phyloP scores from a whole-genome alignment of 2,329 filamentous ascomycete genomes.

The Exophiala dermatitidis region DNA sequence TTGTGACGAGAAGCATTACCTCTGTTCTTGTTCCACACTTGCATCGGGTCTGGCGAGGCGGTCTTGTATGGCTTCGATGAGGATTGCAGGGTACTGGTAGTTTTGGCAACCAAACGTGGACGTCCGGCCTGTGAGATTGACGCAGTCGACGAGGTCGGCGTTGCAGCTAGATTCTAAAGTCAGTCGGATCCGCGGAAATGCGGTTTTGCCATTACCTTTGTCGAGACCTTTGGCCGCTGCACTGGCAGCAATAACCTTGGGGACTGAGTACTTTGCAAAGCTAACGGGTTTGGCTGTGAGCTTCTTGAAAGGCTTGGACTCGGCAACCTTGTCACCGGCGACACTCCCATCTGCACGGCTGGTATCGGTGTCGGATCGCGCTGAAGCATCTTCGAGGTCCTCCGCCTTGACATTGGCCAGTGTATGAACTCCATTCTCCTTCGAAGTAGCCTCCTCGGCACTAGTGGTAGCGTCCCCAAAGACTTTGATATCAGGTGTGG shows the following conservation, averaged over 20 bases:
- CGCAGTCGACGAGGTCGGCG: constrained; percentile 34
- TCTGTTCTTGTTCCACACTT: constrained; percentile 64
- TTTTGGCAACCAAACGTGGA: constrained; percentile 58
- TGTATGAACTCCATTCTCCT: constrained; percentile 35
- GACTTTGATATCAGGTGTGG: constrained; percentile 40
- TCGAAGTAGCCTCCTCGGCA: constrained; percentile 44
- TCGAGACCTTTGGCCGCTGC: constrained; percentile 47
- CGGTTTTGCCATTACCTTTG: constrained; percentile 40
- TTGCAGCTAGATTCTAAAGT: constrained; percentile 28
- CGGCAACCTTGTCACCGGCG: constrained; percentile 36
- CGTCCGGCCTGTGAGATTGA: constrained; percentile 42
- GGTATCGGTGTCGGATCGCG: constrained; percentile 57
- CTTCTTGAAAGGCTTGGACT: constrained; percentile 50
- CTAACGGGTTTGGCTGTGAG: constrained; percentile 59
- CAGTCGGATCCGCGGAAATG: background rate
- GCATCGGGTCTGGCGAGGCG: constrained; percentile 56
- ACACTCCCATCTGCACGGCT: constrained; percentile 45
- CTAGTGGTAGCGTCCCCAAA: constrained; percentile 15
- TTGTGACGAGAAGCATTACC: constrained; percentile 37
- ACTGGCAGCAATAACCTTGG: constrained; percentile 52
- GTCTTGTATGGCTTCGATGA: constrained; percentile 43
- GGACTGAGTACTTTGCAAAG: constrained; percentile 59
- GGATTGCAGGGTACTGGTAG: constrained; percentile 48
- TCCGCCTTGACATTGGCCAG: constrained; percentile 27
- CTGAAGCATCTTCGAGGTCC: constrained; percentile 39